Percentiles rank a stretch among this genome's conserved stretches.
phyloP scores from a whole-genome alignment of 257 asterid genomes.

The Solanum pinnatisectum region DNA sequence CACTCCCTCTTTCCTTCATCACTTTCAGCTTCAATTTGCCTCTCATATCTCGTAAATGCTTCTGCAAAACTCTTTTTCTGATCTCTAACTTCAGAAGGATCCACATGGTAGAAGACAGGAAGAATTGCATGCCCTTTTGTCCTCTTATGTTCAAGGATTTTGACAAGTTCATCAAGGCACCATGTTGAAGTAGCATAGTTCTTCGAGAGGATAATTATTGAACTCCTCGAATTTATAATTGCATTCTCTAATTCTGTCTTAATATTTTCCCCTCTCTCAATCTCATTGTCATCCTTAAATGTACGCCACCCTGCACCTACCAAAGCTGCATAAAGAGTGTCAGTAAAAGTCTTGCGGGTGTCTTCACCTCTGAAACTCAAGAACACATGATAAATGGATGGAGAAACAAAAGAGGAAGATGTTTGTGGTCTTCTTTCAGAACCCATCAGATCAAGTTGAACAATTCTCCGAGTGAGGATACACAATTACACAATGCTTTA shows the following conservation, averaged over 20 bases:
- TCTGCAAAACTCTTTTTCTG: neutral
- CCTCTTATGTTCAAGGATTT: neutral
- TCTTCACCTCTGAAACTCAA: neutral
- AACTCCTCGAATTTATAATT: neutral
- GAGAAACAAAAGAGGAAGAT: neutral
- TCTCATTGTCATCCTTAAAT: neutral
- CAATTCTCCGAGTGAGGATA: neutral
- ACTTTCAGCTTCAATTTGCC: neutral
- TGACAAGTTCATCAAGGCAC: constrained; percentile 1
- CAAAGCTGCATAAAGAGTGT: neutral
- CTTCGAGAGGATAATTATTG: neutral
- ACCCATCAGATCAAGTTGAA: neutral
- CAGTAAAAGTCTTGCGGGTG: neutral
- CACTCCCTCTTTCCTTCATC: neutral
- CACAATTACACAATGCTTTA: neutral
- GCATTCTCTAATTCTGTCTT: neutral
- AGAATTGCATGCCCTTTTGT: neutral
- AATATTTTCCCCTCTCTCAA: neutral
- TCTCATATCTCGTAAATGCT: neutral
- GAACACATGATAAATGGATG: neutral
- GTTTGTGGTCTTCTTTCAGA: neutral
- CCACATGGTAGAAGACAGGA: neutral
- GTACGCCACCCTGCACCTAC: neutral
- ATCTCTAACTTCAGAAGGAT: neutral
- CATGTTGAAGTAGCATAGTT: neutral